Evolutionary conservation across 345 rosid genomes (phyloP), one percentile per base, ranked within the genome.

Genomic region (Chamaenerion angustifolium): DNA sequence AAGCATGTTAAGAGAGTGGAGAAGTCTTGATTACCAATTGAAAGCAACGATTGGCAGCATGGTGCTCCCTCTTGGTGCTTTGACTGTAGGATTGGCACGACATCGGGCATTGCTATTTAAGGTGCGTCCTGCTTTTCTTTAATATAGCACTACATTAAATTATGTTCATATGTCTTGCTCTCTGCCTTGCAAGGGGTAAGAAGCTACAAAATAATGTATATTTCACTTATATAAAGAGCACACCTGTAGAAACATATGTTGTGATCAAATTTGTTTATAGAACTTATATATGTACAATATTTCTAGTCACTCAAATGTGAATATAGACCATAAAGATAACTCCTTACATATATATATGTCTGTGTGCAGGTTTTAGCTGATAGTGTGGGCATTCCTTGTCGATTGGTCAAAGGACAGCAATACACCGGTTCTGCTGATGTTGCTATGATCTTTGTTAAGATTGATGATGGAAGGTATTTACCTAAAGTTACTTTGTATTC

Each of bases 41-140:
- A 89, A 71, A 71, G 71, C 82, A 49, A 85, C 88, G 51, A 80
- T 78, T 54, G 77, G 74, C 48, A 82, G 94, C 73, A 75, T 80
- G 94, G 85, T 89, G 57, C 74, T 89, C 58, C 97, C 97, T 1
- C 74, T 89, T 56, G 97, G 95, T 68, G 82, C 95, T 57, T 63
- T 89, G 56, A 89, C 83, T 48, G 77, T 89, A 46, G 95, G 97
- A 61, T 63, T 89, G 83, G 85, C 97, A 59, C 95, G 95, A 65
- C 97, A 89, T 64, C 93, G 97, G 43, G 97, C 97, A 35, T 69
- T 89, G 73, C 59, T 89, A 65, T 89, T 84, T 75, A 89, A 89
- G 90, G 97, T 89, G 72, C 51, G 5, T 56, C 37, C 37, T 31
- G 8, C 37, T 31, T 31, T 31, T 31, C 37, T 31, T 4, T 31